Percentiles rank a stretch among this genome's conserved stretches.
phyloP scores from a whole-genome alignment of 176 grass and related monocot species.

The Oryza brachyantha region DNA sequence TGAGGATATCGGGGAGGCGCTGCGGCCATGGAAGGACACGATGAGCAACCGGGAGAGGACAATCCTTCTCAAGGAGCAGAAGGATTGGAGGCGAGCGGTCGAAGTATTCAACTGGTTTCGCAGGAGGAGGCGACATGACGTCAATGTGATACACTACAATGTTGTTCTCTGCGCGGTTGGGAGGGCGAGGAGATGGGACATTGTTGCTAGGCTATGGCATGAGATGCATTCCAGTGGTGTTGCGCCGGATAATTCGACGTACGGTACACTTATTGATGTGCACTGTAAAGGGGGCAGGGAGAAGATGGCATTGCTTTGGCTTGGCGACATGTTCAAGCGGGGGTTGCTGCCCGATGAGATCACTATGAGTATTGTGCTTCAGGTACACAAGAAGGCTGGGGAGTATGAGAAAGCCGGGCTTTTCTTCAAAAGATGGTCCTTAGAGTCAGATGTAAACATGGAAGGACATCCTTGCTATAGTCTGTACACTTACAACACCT shows the following conservation, averaged over 20 bases:
- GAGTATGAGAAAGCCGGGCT: constrained; percentile 54
- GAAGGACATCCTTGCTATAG: constrained; percentile 32
- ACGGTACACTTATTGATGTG: constrained; percentile 71
- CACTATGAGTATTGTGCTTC: constrained; percentile 66
- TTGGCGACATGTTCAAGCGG: constrained; percentile 77
- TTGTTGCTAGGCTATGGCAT: constrained; percentile 52
- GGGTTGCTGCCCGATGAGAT: constrained; percentile 72
- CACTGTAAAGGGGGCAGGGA: constrained; percentile 56
- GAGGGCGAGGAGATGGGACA: constrained; percentile 55
- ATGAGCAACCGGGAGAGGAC: constrained; percentile 69
- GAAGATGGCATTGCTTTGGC: constrained; percentile 47
- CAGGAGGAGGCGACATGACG: constrained; percentile 27
- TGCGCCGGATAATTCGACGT: constrained; percentile 44
- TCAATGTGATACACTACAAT: constrained; percentile 94
- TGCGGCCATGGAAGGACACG: constrained; percentile 63
- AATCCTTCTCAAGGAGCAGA: constrained; percentile 88
- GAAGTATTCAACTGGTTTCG: constrained; percentile 79
- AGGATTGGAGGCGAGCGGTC: constrained; percentile 63
- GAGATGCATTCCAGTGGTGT: constrained; percentile 58
- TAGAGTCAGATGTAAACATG: constrained; percentile 9
- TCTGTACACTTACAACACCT: constrained; percentile 82
- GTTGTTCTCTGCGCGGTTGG: constrained; percentile 54
- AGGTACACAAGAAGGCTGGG: constrained; percentile 67
- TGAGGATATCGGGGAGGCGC: constrained; percentile 55
- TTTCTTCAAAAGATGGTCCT: constrained; percentile 68